Percentiles rank a stretch among this genome's conserved stretches.
Conservation (phyloP, 805 yeast genomes). For the Candida nitratophila region DNA sequence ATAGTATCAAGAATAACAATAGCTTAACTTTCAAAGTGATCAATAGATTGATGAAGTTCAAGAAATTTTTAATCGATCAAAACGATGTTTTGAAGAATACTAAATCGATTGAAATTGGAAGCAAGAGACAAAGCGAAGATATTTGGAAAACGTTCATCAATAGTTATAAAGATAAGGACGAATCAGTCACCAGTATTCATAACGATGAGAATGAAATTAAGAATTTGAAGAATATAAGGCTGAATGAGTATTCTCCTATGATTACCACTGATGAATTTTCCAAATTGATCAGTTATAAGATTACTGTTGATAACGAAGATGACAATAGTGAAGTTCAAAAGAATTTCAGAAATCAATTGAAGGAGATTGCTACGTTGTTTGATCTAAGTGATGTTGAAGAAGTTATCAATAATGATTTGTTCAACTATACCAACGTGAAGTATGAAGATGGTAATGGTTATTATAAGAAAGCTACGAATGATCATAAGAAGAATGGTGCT, state of each 20-base stretch:
- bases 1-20: slow-evolving; percentile 19
- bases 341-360: slow-evolving; percentile 10
- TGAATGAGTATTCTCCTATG: slow-evolving; percentile 6
- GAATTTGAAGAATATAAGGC: neutral
- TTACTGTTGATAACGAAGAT: neutral
- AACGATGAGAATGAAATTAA: neutral
- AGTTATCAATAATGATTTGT: neutral
- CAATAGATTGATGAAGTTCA: slow-evolving; percentile 23
- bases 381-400: neutral
- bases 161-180: too few relatives aligned
- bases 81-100: slow-evolving; percentile 16
- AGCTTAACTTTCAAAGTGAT: slow-evolving; percentile 19
- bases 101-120: slow-evolving; percentile 23
- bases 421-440: neutral
- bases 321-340: slow-evolving; percentile 4
- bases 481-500: too few relatives aligned
- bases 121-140: slow-evolving; percentile 21
- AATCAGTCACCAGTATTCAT: too few relatives aligned
- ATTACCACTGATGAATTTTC: slow-evolving; percentile 26
- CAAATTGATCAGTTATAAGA: slow-evolving; percentile 7
- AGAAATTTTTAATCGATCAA: slow-evolving; percentile 25
- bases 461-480: too few relatives aligned
- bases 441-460: neutral
- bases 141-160: slow-evolving; percentile 22
- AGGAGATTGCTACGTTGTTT: neutral